Evolutionary conservation across 257 asterid genomes (phyloP).

Genomic region (Paraleonurus japonicus): DNA sequence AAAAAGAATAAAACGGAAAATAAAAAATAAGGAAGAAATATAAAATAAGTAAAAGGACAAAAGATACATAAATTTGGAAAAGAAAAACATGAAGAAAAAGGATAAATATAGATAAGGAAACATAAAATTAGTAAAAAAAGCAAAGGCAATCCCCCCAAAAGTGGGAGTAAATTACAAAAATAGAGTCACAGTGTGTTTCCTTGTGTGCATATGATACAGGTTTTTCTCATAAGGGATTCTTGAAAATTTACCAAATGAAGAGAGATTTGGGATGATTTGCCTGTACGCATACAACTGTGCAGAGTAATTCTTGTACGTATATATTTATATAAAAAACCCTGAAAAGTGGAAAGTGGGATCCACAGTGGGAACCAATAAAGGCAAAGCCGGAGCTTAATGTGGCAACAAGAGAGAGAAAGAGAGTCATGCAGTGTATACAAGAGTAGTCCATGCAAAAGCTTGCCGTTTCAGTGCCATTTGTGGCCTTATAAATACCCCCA

Average conservation of each 20-base stretch:
- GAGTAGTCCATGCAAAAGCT: conserved; percentile 57
- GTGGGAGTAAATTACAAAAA: background rate
- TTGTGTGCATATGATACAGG: background rate
- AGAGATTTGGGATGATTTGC: conserved; percentile 29
- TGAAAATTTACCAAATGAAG: conserved; percentile 34
- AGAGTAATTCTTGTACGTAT: conserved; percentile 18
- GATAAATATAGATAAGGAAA: background rate
- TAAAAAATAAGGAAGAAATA: too few relatives aligned
- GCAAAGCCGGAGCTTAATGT: conserved; percentile 35
- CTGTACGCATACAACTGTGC: conserved; percentile 13
- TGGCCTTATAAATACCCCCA: conserved; percentile 36
- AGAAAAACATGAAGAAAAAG: conserved; percentile 12
- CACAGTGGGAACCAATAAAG: conserved; percentile 27
- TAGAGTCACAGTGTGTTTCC: background rate
- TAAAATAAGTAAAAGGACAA: background rate
- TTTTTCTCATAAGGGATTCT: conserved; percentile 9
- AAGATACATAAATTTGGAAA: background rate
- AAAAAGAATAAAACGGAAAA: too few relatives aligned
- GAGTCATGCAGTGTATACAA: conserved; percentile 50
- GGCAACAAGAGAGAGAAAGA: conserved; percentile 37
- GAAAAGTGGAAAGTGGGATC: conserved; percentile 49
- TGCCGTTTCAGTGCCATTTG: conserved; percentile 86
- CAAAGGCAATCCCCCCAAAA: background rate
- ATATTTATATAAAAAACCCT: conserved; percentile 17
- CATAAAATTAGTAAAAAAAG: background rate